Conservation (phyloP, 2,329 filamentous ascomycete genomes). For the Dissoconium aciculare region DNA sequence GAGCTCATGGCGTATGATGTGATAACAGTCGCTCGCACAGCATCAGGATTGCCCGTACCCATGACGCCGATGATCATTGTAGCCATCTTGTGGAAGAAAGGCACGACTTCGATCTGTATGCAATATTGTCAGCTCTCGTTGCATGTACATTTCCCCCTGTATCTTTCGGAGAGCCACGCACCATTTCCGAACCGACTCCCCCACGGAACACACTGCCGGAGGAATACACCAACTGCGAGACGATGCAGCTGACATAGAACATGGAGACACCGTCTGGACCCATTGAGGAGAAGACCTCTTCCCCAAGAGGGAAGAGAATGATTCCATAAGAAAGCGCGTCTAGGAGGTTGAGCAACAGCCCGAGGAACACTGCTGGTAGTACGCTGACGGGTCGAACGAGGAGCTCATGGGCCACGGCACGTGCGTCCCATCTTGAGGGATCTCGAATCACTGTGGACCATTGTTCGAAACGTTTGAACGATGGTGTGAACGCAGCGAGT, state of each 20-base stretch:
- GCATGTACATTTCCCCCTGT: not conserved
- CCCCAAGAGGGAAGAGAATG: conserved; percentile 74
- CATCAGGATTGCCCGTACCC: conserved; percentile 64
- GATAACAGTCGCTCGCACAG: conserved; percentile 87
- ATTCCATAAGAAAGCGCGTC: conserved; percentile 95
- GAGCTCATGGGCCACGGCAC: conserved; percentile 46
- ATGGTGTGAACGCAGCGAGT: not conserved
- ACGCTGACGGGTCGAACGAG: conserved; percentile 54
- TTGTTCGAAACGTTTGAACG: not conserved
- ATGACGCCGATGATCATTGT: conserved; percentile 67
- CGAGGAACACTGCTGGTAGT: conserved; percentile 75
- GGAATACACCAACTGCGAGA: conserved; percentile 83
- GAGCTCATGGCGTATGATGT: conserved; percentile 81
- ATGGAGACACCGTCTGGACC: conserved; percentile 93
- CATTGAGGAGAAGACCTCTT: conserved; percentile 68
- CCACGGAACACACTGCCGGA: conserved; percentile 79
- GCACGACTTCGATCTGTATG: conserved; percentile 70
- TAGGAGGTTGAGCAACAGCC: conserved; percentile 77
- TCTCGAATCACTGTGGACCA: conserved; percentile 27
- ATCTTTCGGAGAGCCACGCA: conserved; percentile 29
- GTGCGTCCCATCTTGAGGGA: conserved; percentile 58
- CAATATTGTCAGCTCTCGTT: not conserved
- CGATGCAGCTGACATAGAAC: conserved; percentile 95
- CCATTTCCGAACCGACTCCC: conserved; percentile 82
- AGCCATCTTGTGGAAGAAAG: conserved; percentile 98